Conservation (phyloP, 2,329 filamentous ascomycete genomes). For the Ophiocordyceps polyrhachis-furcata region DNA sequence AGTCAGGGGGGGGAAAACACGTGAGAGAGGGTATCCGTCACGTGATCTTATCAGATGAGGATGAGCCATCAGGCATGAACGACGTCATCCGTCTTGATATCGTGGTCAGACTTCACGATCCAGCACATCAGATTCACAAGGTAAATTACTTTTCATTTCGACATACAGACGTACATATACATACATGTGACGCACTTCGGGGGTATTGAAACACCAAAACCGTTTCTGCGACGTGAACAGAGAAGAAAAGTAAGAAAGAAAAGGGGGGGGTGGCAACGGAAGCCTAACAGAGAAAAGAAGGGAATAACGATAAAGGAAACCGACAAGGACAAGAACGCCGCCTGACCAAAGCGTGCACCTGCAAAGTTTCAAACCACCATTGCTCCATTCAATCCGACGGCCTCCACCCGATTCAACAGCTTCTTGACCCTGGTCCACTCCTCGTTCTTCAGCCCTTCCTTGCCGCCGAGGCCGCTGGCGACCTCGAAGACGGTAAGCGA, state of each 20-base stretch:
- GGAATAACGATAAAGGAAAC: not conserved
- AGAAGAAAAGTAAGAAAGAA: not conserved
- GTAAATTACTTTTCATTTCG: not conserved
- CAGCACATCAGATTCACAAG: no score
- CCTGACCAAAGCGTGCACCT: not conserved
- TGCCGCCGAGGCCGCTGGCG: constrained; percentile 61
- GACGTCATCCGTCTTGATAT: no score
- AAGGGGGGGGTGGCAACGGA: not conserved
- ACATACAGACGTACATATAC: not conserved
- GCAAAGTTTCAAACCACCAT: constrained; percentile 15
- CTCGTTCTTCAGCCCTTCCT: constrained; percentile 64
- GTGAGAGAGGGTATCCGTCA: no score
- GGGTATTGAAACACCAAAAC: not conserved
- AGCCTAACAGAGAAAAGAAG: not conserved
- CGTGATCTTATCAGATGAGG: no score
- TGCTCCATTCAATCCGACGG: constrained; percentile 30
- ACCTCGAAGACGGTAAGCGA: constrained; percentile 89
- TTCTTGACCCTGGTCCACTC: constrained; percentile 93
- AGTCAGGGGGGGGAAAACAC: no score
- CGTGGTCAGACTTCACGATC: no score
- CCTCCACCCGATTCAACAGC: constrained; percentile 59
- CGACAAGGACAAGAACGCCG: not conserved
- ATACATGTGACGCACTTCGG: not conserved
- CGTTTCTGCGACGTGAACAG: not conserved
- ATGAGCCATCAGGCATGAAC: no score